Percentiles rank a stretch among this genome's conserved stretches.
Evolutionary conservation across 2,329 filamentous ascomycete species (phyloP).

Genomic region (Onygena corvina): DNA sequence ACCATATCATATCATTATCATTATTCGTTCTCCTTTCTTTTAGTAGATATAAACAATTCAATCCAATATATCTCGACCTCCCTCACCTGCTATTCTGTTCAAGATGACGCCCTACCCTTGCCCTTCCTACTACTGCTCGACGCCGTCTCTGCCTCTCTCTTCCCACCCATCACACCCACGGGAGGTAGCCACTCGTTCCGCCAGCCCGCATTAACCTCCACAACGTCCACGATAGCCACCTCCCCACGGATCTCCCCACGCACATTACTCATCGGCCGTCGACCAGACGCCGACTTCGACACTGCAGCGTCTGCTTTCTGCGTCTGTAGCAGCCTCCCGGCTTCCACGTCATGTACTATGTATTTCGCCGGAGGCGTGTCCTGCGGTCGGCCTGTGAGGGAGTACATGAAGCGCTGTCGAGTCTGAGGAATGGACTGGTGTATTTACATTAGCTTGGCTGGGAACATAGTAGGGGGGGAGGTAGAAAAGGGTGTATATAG

Average conservation of each 20-base stretch:
- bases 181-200: neutral
- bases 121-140: neutral
- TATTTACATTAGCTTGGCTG: neutral
- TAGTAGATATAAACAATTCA: neutral
- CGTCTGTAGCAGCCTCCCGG: neutral
- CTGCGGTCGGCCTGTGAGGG: conserved; percentile 20
- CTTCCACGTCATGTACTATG: neutral
- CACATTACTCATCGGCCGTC: neutral
- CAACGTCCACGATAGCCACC: conserved; percentile 13
- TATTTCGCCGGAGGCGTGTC: neutral
- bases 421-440: conserved; percentile 30
- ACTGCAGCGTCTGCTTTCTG: neutral
- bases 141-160: neutral
- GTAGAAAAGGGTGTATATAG: neutral
- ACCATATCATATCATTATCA: neutral
- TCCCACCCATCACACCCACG: neutral
- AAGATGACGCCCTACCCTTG: neutral
- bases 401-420: conserved; percentile 27
- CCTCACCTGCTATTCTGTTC: neutral
- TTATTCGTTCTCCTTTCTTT: neutral
- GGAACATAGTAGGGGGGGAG: neutral
- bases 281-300: neutral
- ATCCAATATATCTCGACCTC: neutral
- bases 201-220: conserved; percentile 16
- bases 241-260: neutral